Percentiles rank a stretch among this genome's conserved stretches.
Evolutionary conservation across 148 eudicot species (phyloP).

Genomic region (Nepenthes gracilis): DNA sequence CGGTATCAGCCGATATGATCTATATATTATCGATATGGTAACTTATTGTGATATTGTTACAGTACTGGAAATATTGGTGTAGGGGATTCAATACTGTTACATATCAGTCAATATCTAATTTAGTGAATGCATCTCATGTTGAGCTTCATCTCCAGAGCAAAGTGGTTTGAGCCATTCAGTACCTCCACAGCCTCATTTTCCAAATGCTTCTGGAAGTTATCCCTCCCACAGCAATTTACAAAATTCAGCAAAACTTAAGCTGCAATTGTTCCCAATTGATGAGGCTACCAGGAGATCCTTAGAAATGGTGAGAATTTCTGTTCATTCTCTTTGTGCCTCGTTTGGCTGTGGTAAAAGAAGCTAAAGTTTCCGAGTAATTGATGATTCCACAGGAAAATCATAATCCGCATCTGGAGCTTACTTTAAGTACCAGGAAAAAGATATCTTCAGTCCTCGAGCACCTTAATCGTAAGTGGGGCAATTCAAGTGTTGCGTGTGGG

Average conservation of each 20-base stretch:
- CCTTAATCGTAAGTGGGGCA: slow-evolving; percentile 93
- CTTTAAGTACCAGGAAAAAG: slow-evolving; percentile 75
- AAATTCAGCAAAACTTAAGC: slow-evolving; percentile 47
- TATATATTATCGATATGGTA: too few species aligned
- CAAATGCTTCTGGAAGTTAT: slow-evolving; percentile 17
- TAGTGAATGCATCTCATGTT: slow-evolving; percentile 8
- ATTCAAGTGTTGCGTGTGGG: slow-evolving; percentile 49
- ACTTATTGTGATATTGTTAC: too few species aligned
- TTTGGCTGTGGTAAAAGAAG: slow-evolving; percentile 5
- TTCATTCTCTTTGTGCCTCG: slow-evolving; percentile 3
- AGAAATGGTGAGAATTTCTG: slow-evolving; percentile 51
- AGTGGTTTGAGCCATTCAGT: slow-evolving; percentile 25
- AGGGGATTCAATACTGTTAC: too few species aligned
- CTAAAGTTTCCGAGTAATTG: slow-evolving; percentile 1
- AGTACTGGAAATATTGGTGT: too few species aligned
- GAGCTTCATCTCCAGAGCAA: slow-evolving; percentile 27
- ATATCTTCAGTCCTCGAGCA: slow-evolving; percentile 90
- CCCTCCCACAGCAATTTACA: slow-evolving; percentile 26
- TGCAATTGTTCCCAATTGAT: slow-evolving; percentile 90
- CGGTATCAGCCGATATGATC: too few species aligned
- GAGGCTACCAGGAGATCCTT: slow-evolving; percentile 70
- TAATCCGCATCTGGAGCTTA: slow-evolving; percentile 94
- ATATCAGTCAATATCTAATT: too few species aligned
- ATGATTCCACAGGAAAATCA: slow-evolving; percentile 60
- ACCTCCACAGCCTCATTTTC: slow-evolving; percentile 22